Evolutionary conservation across 768 basidiomycete species (phyloP).

Genomic region (Psilocybe cubensis): DNA sequence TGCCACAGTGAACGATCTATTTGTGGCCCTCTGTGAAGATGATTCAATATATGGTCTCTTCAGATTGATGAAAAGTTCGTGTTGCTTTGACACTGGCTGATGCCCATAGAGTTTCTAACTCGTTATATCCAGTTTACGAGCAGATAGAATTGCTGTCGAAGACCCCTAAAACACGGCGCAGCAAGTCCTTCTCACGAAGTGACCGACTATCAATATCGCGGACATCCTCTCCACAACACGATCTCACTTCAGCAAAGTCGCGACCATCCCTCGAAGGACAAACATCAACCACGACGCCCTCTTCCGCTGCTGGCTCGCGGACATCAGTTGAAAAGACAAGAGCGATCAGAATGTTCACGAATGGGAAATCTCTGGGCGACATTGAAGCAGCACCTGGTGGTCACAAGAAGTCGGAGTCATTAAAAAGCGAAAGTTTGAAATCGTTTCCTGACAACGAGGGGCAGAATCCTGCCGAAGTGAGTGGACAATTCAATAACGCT

Average conservation of each 20-base stretch:
- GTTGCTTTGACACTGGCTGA: constrained; percentile 30
- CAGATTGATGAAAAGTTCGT: constrained; percentile 80
- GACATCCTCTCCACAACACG: constrained; percentile 49
- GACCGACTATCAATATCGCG: constrained; percentile 51
- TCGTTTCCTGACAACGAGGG: constrained; percentile 34
- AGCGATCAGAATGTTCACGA: constrained; percentile 60
- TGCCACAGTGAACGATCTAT: constrained; percentile 82
- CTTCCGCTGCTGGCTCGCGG: constrained; percentile 40
- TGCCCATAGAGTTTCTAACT: constrained; percentile 11
- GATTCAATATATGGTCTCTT: constrained; percentile 84
- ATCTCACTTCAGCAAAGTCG: constrained; percentile 37
- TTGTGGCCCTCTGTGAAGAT: constrained; percentile 89
- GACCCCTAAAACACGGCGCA: constrained; percentile 58
- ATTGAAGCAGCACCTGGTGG: constrained; percentile 40
- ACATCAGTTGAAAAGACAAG: constrained; percentile 69
- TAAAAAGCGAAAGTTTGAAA: constrained; percentile 53
- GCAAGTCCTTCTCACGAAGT: constrained; percentile 67
- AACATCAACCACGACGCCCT: constrained; percentile 27
- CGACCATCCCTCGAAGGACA: constrained; percentile 45
- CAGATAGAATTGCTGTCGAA: constrained; percentile 76
- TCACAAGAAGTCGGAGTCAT: constrained; percentile 59
- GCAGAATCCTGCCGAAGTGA: constrained; percentile 38
- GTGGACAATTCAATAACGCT: constrained; percentile 13
- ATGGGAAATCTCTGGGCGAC: constrained; percentile 42
- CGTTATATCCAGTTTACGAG: constrained; percentile 61